These are phyloP conservation scores for Paecilomyces niveus DNA, from an alignment of 2,329 filamentous ascomycete genomes.

Conservation along the genomic window DNA sequence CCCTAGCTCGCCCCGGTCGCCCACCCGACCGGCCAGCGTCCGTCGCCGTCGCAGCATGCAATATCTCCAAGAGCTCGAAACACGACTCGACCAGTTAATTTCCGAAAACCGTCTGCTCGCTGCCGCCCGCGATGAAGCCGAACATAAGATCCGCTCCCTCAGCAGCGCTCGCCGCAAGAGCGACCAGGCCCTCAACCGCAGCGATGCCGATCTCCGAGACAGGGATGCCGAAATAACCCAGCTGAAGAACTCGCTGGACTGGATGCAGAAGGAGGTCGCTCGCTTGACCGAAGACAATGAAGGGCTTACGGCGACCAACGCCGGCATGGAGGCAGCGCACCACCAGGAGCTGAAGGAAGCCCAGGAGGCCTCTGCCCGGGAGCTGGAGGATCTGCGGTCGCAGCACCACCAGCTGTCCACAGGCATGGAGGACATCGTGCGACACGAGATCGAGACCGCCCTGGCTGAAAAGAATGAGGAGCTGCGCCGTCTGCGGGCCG, in stretches of 20 bases:
- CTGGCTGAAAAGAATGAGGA: conserved; percentile 79
- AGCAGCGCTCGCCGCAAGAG: conserved; percentile 49
- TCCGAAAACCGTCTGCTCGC: conserved; percentile 76
- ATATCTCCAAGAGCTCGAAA: conserved; percentile 79
- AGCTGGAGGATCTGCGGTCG: conserved; percentile 61
- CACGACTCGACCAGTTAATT: conserved; percentile 72
- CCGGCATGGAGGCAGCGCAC: conserved; percentile 69
- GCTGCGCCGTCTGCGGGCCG: conserved; percentile 66
- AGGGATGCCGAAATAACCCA: conserved; percentile 81
- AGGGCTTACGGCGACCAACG: conserved; percentile 68
- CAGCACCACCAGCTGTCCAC: conserved; percentile 57
- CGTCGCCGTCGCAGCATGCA: conserved; percentile 97
- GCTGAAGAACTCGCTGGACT: conserved; percentile 70
- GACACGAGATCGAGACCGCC: conserved; percentile 54
- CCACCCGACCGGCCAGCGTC: conserved; percentile 89
- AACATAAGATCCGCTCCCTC: conserved; percentile 54
- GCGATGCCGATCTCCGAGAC: conserved; percentile 65
- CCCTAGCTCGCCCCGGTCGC: conserved; percentile 75
- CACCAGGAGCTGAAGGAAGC: background rate
- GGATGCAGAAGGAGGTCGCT: conserved; percentile 72
- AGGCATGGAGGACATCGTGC: conserved; percentile 56
- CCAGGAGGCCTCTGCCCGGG: conserved; percentile 54
- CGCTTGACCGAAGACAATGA: conserved; percentile 78
- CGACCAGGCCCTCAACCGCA: conserved; percentile 53
- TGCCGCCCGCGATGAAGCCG: conserved; percentile 63